Conservation (phyloP, 2,329 filamentous ascomycete genomes). For the Tolypocladium endophyticum region DNA sequence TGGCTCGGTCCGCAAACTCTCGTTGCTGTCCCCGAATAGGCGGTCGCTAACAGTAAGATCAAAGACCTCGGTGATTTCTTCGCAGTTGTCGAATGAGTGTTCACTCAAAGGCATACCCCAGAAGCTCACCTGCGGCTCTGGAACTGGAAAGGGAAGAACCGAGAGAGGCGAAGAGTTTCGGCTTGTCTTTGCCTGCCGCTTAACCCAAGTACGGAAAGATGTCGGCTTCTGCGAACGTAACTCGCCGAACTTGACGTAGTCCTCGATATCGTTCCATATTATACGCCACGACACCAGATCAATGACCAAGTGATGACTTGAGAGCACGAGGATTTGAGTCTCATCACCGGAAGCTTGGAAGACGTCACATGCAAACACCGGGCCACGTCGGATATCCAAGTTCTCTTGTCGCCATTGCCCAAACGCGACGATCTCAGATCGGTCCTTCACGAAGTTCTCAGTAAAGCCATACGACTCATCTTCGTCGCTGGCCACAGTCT, state of each 20-base stretch:
- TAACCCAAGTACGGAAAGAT: slow-evolving; percentile 25
- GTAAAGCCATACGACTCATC: slow-evolving; percentile 1
- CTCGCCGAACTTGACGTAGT: slow-evolving; percentile 2
- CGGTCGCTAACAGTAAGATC: not conserved
- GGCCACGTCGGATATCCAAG: slow-evolving; percentile 7
- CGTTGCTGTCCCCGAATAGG: slow-evolving; percentile 15
- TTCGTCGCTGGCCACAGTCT: slow-evolving; percentile 10
- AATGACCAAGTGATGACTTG: slow-evolving; percentile 11
- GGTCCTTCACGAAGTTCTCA: not conserved
- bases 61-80: slow-evolving; percentile 4
- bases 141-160: slow-evolving; percentile 3
- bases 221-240: slow-evolving; percentile 6
- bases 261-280: slow-evolving; percentile 7
- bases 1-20: slow-evolving; percentile 20
- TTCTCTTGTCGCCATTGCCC: slow-evolving; percentile 2
- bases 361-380: slow-evolving; percentile 10
- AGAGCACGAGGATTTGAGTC: slow-evolving; percentile 3
- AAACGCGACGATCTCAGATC: not conserved
- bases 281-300: slow-evolving; percentile 42
- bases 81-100: slow-evolving; percentile 4
- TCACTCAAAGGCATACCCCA: slow-evolving; percentile 6
- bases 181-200: not conserved
- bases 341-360: slow-evolving; percentile 5
- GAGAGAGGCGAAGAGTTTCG: slow-evolving; percentile 1
- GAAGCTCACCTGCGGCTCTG: slow-evolving; percentile 7